Evolutionary conservation across 495 filamentous ascomycete species (phyloP).

Genomic region (Penicillium coffeae): DNA sequence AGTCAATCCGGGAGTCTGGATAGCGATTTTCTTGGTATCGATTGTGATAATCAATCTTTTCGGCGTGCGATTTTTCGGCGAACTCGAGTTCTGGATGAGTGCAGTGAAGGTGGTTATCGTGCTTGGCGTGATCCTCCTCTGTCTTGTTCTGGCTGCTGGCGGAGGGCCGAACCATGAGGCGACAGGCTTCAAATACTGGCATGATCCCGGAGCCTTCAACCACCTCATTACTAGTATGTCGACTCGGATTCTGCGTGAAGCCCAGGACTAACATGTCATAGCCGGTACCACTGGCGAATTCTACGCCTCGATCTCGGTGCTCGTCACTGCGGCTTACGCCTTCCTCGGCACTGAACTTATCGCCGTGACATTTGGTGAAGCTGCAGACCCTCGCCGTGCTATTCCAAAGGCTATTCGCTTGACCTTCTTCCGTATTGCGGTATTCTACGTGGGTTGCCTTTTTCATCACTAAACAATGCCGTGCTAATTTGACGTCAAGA

Average conservation of each 20-base stretch:
- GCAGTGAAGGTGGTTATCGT: neutral
- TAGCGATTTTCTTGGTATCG: slow-evolving; percentile 61
- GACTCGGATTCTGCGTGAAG: neutral
- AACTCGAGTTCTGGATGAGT: slow-evolving; percentile 1
- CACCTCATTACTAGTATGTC: neutral
- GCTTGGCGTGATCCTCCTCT: neutral
- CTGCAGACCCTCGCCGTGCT: slow-evolving; percentile 56
- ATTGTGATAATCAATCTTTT: slow-evolving; percentile 59
- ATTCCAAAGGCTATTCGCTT: slow-evolving; percentile 61
- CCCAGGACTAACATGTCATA: slow-evolving; percentile 45
- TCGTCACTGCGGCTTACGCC: slow-evolving; percentile 53
- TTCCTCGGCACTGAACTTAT: slow-evolving; percentile 64
- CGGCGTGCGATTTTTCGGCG: slow-evolving; percentile 32
- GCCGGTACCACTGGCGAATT: slow-evolving; percentile 52
- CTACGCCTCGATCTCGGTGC: slow-evolving; percentile 32
- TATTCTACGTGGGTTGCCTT: slow-evolving; percentile 66
- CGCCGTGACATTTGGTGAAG: slow-evolving; percentile 62
- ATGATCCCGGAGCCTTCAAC: neutral
- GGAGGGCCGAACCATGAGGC: neutral
- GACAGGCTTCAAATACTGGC: neutral
- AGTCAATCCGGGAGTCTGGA: slow-evolving; percentile 50
- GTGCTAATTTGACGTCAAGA: neutral
- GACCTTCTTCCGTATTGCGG: slow-evolving; percentile 64
- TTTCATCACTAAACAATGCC: too few relatives aligned
- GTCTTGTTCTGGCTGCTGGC: neutral